Evolutionary conservation across 2,329 filamentous ascomycete genomes (phyloP).

Genomic region (Stagonosporopsis chrysanthemi): DNA sequence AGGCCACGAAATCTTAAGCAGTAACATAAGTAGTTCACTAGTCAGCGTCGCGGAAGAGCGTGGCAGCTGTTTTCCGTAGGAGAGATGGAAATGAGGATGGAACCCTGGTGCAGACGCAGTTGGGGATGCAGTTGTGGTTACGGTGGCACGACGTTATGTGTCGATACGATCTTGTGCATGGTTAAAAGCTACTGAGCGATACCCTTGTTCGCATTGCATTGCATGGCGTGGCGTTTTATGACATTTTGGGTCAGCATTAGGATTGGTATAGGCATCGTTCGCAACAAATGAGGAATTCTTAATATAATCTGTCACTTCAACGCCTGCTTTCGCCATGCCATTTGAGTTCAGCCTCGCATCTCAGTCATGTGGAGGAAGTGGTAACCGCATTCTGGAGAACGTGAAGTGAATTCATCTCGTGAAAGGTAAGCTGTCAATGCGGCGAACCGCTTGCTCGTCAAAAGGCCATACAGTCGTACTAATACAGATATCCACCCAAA

Average conservation of each 20-base stretch:
- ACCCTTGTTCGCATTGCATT: conserved; percentile 23
- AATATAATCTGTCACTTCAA: conserved; percentile 8
- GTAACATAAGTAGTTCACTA: neutral
- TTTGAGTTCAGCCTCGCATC: neutral
- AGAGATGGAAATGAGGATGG: neutral
- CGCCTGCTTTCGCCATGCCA: neutral
- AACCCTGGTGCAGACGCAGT: neutral
- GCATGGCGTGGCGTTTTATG: conserved; percentile 20
- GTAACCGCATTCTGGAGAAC: neutral
- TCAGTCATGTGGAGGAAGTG: neutral
- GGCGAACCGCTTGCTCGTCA: conserved; percentile 6
- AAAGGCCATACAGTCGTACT: conserved; percentile 17
- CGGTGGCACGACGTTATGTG: conserved; percentile 10
- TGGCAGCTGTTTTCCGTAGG: neutral
- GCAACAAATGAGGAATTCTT: conserved; percentile 1
- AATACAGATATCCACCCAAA: conserved; percentile 16
- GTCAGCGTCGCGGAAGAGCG: neutral
- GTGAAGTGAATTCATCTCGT: neutral
- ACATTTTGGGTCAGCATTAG: conserved; percentile 4
- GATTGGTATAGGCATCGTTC: neutral
- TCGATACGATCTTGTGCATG: conserved; percentile 14
- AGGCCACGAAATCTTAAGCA: neutral
- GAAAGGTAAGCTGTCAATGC: neutral
- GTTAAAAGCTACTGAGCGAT: conserved; percentile 18
- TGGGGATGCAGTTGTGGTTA: neutral